A percentile compares a stretch with the other conserved stretches of the same genome.
phyloP scores from a whole-genome alignment of 2,329 filamentous ascomycete genomes.

The Xylaria sp. region DNA sequence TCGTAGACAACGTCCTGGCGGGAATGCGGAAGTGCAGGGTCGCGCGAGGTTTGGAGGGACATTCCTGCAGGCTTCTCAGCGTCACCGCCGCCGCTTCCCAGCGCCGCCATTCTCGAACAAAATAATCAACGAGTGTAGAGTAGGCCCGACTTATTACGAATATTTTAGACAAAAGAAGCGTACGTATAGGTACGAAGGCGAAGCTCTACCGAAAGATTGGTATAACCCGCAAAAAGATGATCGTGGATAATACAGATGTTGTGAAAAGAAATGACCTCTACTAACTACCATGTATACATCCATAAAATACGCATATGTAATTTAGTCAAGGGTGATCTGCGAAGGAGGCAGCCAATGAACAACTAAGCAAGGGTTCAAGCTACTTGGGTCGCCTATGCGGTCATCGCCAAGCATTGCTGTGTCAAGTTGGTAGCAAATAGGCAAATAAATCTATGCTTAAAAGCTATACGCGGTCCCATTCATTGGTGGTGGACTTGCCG shows the following conservation, averaged over 20 bases:
- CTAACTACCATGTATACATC: no score
- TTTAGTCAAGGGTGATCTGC: constrained; percentile 21
- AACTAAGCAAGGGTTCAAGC: constrained; percentile 18
- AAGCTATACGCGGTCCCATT: neutral
- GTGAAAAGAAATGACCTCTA: neutral
- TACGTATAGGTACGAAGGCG: no score
- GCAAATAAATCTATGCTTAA: neutral
- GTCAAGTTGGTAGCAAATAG: neutral
- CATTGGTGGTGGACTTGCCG: constrained; percentile 1
- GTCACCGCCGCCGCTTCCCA: constrained; percentile 13
- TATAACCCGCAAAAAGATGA: neutral
- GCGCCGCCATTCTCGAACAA: constrained; percentile 23
- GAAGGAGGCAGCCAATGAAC: constrained; percentile 26
- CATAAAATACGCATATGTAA: neutral
- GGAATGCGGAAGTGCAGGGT: constrained; percentile 43
- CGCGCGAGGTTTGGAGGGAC: constrained; percentile 38
- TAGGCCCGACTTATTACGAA: neutral
- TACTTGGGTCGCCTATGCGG: neutral
- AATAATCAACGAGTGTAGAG: constrained; percentile 1
- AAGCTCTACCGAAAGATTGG: neutral
- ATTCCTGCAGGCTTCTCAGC: constrained; percentile 35
- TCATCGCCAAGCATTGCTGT: neutral
- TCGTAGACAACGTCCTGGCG: constrained; percentile 36
- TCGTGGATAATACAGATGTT: neutral
- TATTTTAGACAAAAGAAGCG: neutral